phyloP scores from a whole-genome alignment of 164 flowering plant species.

The Protea cynaroides region DNA sequence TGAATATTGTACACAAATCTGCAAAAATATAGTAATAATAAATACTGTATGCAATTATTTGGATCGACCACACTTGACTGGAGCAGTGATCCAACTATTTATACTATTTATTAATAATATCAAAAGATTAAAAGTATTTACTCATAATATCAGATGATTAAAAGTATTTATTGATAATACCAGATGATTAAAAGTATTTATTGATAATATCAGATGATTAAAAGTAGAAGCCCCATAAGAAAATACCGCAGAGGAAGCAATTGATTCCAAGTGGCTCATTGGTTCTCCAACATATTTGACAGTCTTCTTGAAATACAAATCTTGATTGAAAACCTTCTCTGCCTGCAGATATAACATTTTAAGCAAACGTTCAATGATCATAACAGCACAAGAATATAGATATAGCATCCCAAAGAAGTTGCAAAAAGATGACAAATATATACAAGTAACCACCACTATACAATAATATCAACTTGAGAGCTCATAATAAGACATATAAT shows the following conservation, averaged over 20 bases:
- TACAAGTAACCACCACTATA: too few species aligned
- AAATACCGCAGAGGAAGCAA: slow-evolving; percentile 90
- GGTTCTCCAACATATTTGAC: slow-evolving; percentile 83
- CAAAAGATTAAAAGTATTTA: too few species aligned
- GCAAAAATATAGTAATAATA: not conserved
- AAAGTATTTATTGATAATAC: too few species aligned
- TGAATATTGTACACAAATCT: too few species aligned
- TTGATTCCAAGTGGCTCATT: slow-evolving; percentile 90
- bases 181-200: not conserved
- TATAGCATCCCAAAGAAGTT: not conserved
- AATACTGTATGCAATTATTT: not conserved
- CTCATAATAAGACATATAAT: too few species aligned
- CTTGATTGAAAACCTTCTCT: slow-evolving; percentile 90
- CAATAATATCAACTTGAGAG: too few species aligned
- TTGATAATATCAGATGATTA: not conserved
- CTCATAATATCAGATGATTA: too few species aligned
- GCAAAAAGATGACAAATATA: too few species aligned
- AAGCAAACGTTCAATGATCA: not conserved
- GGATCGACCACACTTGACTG: not conserved
- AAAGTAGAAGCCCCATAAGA: not conserved
- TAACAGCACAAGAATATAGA: not conserved
- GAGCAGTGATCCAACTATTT: not conserved
- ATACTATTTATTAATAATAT: not conserved
- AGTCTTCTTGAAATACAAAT: slow-evolving; percentile 72
- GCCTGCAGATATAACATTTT: slow-evolving; percentile 48